Base-by-base conservation (phyloP, 768 basidiomycete species). In the Boletus patriciae region DNA sequence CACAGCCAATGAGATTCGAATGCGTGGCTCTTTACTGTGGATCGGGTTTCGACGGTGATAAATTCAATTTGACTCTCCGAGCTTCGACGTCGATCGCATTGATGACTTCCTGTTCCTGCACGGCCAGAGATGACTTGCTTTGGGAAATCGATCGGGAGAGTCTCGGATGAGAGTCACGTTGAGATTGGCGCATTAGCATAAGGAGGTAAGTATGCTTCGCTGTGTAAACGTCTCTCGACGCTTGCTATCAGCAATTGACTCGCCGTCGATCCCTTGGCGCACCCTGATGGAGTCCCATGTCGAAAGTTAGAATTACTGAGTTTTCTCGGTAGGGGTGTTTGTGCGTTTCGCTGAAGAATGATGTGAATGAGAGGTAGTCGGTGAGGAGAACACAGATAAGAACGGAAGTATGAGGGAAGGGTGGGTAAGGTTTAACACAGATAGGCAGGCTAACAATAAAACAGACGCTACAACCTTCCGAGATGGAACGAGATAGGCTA, bases 31-130 rank as follows among this genome's bases (percentile, higher is more conserved):
- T 37, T 46, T 29, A 31, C 50, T 51, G 47, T 58, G 54, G 46
- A 67, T 57, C 54, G 47, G 45, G 15, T 52, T 49, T 54, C 43
- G 59, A 60, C 58, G 57, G 55, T 29, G 60, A 64, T 62, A 43
- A 53, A 51, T 54, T 44, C 58, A 43, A 57, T 60, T 42, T 54
- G 50, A 50, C 46, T 42, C 27, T 36, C 34, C 47, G 42, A 21
- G 55, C 62, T 64, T 66, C 62, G 67, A 58, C 43, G 62, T 65
- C 67, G 67, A 67, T 68, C 68, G 43, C 19, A 9, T 29, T 60
- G 56, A 69, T 61, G 40, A 34, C 55, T 58, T 64, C 57, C 44
- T 16, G 29, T 61, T 66, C 56, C 58, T 64, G 33, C 61, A 46
- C 19, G 43, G 23, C 19, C 55, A 64, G 55, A 59, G 59, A 46